These are phyloP conservation scores for Verbena officinalis DNA, from an alignment of 257 asterid genomes.

Conservation along the genomic window DNA sequence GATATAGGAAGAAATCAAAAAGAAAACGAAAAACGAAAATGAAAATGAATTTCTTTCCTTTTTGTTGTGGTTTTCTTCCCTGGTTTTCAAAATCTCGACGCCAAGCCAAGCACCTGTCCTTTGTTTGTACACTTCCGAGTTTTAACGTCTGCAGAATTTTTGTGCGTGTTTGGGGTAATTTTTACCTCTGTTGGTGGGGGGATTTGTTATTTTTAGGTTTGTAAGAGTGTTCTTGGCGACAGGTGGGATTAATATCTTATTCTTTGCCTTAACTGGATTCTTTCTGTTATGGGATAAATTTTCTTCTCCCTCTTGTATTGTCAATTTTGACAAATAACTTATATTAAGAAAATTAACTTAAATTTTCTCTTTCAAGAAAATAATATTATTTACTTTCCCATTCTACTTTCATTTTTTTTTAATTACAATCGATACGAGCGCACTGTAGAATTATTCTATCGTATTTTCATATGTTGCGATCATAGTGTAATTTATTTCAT, in stretches of 20 bases:
- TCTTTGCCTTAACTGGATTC: conserved; percentile 6
- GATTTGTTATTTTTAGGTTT: conserved; percentile 13
- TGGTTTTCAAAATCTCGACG: conserved; percentile 41
- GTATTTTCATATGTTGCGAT: no score
- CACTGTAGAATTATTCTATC: no score
- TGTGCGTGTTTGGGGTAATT: conserved; percentile 17
- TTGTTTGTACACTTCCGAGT: conserved; percentile 15
- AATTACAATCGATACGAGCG: no score
- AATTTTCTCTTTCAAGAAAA: background rate
- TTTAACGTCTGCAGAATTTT: conserved; percentile 9
- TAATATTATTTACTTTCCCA: no score
- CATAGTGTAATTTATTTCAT: no score
- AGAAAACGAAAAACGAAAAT: conserved; percentile 7
- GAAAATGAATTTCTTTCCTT: background rate
- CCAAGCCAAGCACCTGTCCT: conserved; percentile 70
- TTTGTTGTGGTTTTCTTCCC: conserved; percentile 7
- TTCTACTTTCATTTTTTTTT: no score
- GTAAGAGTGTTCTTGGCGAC: conserved; percentile 8
- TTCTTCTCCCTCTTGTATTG: background rate
- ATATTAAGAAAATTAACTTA: background rate
- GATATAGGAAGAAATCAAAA: background rate
- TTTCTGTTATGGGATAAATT: background rate
- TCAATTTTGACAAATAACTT: conserved; percentile 2
- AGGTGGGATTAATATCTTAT: background rate
- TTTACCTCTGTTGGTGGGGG: background rate